Evolutionary conservation across 192 early-diverging fungal species (phyloP).

Genomic region (Haplosporangium gracile): DNA sequence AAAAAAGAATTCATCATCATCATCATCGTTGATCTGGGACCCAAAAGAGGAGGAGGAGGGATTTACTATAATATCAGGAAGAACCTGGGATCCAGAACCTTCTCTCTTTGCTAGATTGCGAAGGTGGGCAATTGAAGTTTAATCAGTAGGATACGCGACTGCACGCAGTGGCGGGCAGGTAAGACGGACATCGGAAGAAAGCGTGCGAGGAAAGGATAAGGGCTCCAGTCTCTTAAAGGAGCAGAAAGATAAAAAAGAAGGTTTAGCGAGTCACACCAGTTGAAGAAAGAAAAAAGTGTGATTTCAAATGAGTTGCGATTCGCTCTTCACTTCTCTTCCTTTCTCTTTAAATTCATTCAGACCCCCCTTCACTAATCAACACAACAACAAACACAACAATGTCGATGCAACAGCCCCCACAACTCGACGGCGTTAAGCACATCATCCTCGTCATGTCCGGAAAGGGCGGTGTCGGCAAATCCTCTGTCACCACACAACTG

Average conservation of each 20-base stretch:
- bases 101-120: no score
- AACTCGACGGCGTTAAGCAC: slow-evolving; percentile 71
- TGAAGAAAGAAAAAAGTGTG: not conserved
- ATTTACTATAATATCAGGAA: no score
- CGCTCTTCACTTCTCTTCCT: not conserved
- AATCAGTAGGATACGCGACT: no score
- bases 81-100: no score
- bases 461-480: slow-evolving; percentile 98
- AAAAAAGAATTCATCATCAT: no score
- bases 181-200: no score
- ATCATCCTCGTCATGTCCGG: slow-evolving; percentile 95
- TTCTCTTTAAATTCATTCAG: not conserved
- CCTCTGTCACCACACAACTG: slow-evolving; percentile 91
- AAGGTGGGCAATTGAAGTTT: no score
- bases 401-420: slow-evolving; percentile 47
- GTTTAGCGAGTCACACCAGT: not conserved
- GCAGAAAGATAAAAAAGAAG: not conserved
- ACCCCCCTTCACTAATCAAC: not conserved
- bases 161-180: no score
- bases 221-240: not conserved
- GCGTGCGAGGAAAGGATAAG: no score
- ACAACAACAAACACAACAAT: not conserved
- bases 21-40: no score
- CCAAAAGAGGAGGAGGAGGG: no score
- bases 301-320: slow-evolving; percentile 5